A percentile compares a stretch with the other conserved stretches of the same genome.
Conservation (phyloP, 805 yeast genomes). For the Kazachstania psychrophila region DNA sequence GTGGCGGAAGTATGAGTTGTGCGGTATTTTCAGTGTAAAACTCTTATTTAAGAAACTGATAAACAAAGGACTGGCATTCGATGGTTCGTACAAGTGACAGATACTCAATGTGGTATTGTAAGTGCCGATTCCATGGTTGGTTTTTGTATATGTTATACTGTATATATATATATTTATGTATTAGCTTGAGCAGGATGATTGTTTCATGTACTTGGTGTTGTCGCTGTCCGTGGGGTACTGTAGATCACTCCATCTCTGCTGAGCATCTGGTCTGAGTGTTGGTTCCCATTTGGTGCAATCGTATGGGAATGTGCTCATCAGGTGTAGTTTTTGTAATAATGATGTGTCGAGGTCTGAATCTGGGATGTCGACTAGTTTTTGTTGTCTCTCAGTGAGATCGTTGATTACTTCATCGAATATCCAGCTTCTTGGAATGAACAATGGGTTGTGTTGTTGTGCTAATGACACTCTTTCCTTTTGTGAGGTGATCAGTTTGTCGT, state of each 20-base stretch:
- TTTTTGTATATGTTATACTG: too few relatives aligned
- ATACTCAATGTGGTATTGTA: too few relatives aligned
- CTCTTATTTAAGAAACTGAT: too few relatives aligned
- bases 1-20: too few relatives aligned
- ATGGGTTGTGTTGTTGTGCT: conserved; percentile 54
- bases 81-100: too few relatives aligned
- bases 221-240: conserved; percentile 37
- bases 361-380: conserved; percentile 34
- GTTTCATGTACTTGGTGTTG: conserved; percentile 49
- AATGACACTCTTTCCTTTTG: conserved; percentile 35
- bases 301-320: conserved; percentile 72
- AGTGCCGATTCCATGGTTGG: too few relatives aligned
- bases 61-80: too few relatives aligned
- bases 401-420: conserved; percentile 74
- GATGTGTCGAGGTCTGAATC: conserved; percentile 23
- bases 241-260: conserved; percentile 38
- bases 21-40: too few relatives aligned
- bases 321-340: conserved; percentile 49
- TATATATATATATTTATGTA: too few relatives aligned
- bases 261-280: conserved; percentile 42
- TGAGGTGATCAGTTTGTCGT: conserved; percentile 34
- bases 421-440: conserved; percentile 78
- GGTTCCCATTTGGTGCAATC: conserved; percentile 59
- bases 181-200: conserved; percentile 61
- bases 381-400: conserved; percentile 40